A percentile compares a stretch with the other conserved stretches of the same genome.
Evolutionary conservation across 805 yeast genomes (phyloP).

Genomic region (Saccharomyces jurei): DNA sequence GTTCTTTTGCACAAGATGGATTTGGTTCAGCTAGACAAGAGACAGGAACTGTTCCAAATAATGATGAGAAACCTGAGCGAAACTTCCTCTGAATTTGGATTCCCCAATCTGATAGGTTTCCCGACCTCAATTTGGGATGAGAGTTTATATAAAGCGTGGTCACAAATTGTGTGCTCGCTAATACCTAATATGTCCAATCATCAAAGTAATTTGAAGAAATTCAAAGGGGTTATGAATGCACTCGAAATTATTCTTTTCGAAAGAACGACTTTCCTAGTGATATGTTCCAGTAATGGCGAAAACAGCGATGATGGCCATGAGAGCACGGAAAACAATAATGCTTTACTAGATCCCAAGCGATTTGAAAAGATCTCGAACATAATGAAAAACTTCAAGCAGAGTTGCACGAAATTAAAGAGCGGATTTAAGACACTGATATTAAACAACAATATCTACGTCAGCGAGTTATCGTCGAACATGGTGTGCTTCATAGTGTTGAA

Average conservation of each 20-base stretch:
- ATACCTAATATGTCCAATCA: conserved; percentile 84
- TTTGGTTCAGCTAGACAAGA: conserved; percentile 75
- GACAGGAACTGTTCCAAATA: conserved; percentile 73
- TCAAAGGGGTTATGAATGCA: conserved; percentile 70
- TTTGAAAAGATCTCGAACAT: conserved; percentile 91
- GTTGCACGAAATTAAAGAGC: conserved; percentile 78
- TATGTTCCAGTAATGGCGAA: conserved; percentile 35
- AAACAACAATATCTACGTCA: conserved; percentile 47
- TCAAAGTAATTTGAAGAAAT: conserved; percentile 63
- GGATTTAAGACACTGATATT: conserved; percentile 72
- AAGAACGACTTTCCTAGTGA: conserved; percentile 74
- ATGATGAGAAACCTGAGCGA: conserved; percentile 78
- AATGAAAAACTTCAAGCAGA: conserved; percentile 88
- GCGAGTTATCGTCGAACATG: conserved; percentile 51
- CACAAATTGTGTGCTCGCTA: conserved; percentile 86
- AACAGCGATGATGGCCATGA: conserved; percentile 29
- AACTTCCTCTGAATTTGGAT: conserved; percentile 62
- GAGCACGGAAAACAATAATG: conserved; percentile 6
- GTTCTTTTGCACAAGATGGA: conserved; percentile 94
- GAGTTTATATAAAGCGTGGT: conserved; percentile 93
- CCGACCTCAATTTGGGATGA: conserved; percentile 98
- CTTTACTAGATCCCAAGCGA: conserved; percentile 71
- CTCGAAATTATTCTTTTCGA: conserved; percentile 89
- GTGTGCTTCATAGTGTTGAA: conserved; percentile 55
- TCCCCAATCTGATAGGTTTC: conserved; percentile 65